A percentile compares a stretch with the other conserved stretches of the same genome.
phyloP scores from a whole-genome alignment of 345 rosid species.

The Noccaea bulbosa region DNA sequence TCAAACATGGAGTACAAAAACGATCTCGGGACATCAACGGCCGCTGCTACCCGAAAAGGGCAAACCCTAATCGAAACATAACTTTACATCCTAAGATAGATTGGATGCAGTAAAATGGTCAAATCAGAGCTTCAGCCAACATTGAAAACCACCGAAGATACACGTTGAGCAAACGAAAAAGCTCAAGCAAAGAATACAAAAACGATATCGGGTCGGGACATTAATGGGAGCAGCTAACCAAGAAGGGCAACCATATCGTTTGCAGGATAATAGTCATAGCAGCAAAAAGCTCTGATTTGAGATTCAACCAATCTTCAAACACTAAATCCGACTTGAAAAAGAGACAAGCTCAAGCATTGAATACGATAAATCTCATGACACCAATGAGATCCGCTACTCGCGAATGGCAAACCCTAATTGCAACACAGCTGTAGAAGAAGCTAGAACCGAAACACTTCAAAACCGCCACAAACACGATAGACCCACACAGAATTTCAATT shows the following conservation, averaged over 20 bases:
- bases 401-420: conserved; percentile 20
- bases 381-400: not conserved
- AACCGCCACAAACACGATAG: conserved; percentile 15
- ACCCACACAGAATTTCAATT: not conserved
- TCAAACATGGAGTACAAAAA: not conserved
- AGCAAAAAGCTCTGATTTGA: too few species aligned
- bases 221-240: conserved; percentile 1
- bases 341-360: not conserved
- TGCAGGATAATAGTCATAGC: conserved; percentile 45
- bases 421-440: conserved; percentile 6
- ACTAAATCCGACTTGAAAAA: not conserved
- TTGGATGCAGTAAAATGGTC: conserved; percentile 55
- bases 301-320: not conserved
- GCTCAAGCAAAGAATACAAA: conserved; percentile 2
- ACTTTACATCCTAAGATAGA: conserved; percentile 29
- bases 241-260: conserved; percentile 46
- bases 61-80: conserved; percentile 18
- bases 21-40: not conserved
- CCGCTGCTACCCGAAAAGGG: not conserved
- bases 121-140: not conserved
- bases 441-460: not conserved
- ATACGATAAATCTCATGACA: not conserved
- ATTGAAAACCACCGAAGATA: conserved; percentile 3
- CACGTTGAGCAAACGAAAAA: not conserved
- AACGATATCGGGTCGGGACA: not conserved